These are phyloP conservation scores for Agastache rugosa DNA, from an alignment of 257 asterid genomes.

Conservation along the genomic window DNA sequence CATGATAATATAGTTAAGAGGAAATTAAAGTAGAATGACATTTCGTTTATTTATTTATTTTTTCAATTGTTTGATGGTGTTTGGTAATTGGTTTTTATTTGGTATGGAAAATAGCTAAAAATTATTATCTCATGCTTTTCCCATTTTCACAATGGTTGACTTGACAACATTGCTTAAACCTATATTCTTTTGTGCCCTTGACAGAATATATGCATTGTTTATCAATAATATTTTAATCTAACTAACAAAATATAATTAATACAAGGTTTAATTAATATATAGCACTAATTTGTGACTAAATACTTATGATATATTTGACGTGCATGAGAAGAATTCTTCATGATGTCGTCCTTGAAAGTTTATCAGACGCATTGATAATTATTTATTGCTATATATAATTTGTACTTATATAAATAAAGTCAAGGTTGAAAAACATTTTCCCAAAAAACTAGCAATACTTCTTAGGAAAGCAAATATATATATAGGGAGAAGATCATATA, in stretches of 20 bases:
- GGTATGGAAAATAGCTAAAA: too few species aligned
- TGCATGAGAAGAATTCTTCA: neutral
- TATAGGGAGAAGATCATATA: too few species aligned
- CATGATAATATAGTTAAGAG: too few species aligned
- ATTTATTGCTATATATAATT: neutral
- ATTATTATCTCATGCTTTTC: neutral
- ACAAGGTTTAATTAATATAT: too few species aligned
- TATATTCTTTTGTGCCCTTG: too few species aligned
- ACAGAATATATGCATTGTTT: neutral
- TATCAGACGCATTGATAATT: neutral
- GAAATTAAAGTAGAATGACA: too few species aligned
- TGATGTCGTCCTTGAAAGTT: neutral
- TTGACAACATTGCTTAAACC: neutral
- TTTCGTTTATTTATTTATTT: too few species aligned
- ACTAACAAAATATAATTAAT: too few species aligned
- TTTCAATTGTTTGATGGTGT: too few species aligned
- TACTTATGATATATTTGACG: neutral
- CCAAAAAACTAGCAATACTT: neutral
- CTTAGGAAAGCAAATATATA: neutral
- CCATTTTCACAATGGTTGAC: neutral
- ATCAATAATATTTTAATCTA: too few species aligned
- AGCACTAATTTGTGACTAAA: too few species aligned
- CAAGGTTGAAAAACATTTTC: neutral
- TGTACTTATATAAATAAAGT: neutral
- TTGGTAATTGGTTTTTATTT: too few species aligned